Conservation (phyloP, 306 rosid genomes). For the Prinsepia uniflora region DNA sequence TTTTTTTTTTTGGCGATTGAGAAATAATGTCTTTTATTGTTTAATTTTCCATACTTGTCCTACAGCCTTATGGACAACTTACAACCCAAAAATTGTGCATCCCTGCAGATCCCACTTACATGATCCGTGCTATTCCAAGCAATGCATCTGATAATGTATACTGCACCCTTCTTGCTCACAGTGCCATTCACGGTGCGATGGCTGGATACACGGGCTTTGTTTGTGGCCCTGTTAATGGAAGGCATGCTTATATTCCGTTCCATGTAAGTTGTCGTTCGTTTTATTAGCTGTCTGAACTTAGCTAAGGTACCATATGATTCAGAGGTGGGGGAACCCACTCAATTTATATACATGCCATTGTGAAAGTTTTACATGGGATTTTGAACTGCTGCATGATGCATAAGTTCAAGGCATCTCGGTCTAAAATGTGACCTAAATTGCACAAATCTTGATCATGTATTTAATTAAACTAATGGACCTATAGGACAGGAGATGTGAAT, state of each 20-base stretch:
- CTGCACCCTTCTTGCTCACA: constrained; percentile 72
- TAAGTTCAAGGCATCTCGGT: not conserved
- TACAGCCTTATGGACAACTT: not conserved
- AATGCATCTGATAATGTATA: constrained; percentile 66
- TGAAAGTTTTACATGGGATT: not conserved
- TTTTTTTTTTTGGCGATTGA: not conserved
- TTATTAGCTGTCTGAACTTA: not conserved
- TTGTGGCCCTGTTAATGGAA: constrained; percentile 59
- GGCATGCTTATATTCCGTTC: constrained; percentile 65
- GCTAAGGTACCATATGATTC: not conserved
- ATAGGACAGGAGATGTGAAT: not conserved
- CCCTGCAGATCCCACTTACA: constrained; percentile 68
- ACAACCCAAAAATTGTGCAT: constrained; percentile 11
- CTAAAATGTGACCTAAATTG: not conserved
- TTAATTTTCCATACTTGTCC: not conserved
- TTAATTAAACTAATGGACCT: not conserved
- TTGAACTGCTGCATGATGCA: not conserved
- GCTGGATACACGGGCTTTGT: constrained; percentile 74
- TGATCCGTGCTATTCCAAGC: constrained; percentile 73
- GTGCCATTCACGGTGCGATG: constrained; percentile 73
- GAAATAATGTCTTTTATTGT: not conserved
- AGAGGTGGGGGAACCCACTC: not conserved
- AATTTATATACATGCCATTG: not conserved
- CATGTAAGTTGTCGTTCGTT: constrained; percentile 36
- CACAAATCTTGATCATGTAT: not conserved